Evolutionary conservation across 1,139 yeast species (phyloP), one percentile per base, ranked within the genome.

Genomic region (Protomyces inundatus): DNA sequence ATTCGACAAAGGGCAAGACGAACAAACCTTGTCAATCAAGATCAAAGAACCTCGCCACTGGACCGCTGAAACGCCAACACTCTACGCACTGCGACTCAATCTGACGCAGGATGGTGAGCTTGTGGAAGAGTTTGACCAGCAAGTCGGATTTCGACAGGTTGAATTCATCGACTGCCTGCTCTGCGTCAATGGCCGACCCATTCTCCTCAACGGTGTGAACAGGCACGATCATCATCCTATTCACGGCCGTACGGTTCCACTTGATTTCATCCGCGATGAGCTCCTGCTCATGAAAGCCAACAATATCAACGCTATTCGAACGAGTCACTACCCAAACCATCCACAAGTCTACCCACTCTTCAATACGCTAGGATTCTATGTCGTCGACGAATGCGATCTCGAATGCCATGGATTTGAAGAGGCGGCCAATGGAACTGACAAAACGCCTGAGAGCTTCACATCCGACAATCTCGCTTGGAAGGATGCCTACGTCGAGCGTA

Each of bases 371-470:
- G 78, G 78, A 4, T 70, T 76, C 39, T 76, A 76, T 71, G 76
- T 76, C n/a, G 68, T 76, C 39, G 77, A 75, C 62, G 79, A 76
- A 67, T 75, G 79, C 0, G 78, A 76, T 67, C 68, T 76, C 46
- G 79, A 76, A 65, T 74, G 77, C 61, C 79, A 76, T 66, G 79
- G 79, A 1, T 75, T 76, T 53, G 71, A 66, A 61, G 72, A 69
- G 33, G 68, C 68, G n/a, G 69, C 68, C 30, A 34, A 52, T 34
- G 33, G 52, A 3, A 51, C 65, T 3, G 60, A 55, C 39, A 42
- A 35, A n/a, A 42, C 52, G 54, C 54, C 37, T 32, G 54, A 50
- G 9, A 64, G 66, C 23, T 75, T 70, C 65, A 72, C 76, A 3
- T 71, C 76, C 1, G 73, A 74, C 65, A 74, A 75, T 57, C 71